Base-by-base conservation (phyloP, 1,284 basidiomycete genomes). In the Microbotryum violaceum region DNA sequence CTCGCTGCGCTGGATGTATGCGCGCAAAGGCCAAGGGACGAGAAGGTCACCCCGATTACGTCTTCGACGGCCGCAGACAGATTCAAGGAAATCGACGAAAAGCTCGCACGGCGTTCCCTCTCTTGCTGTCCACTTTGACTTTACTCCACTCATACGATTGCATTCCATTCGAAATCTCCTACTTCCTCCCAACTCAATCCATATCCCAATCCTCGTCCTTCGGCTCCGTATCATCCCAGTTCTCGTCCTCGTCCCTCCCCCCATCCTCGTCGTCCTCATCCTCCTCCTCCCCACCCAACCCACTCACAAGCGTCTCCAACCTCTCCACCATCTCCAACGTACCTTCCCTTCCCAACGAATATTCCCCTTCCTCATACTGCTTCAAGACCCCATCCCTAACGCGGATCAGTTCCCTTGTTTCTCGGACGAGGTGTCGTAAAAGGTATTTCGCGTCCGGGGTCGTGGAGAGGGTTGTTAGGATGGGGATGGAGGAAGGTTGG, bases 331-430 rank as follows among this genome's bases (percentile, higher is more conserved):
- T 42, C 50, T 68, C 67, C 25, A 56, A 42, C 9, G 64, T 7
- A 8, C 67, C 67, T 29, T 66, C 67, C 33, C 62, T 49, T 20
- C 61, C 66, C 6, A 65, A 4, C 14, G 56, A 63, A 45, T 45
- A 64, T 56, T 67, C 66, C 10, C 66, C 64, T 8, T 57, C 56
- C 25, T 64, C 64, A 9, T 58, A 65, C 62, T 68, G 64, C 8
- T 56, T 33, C 54, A 65, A 47, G 2, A 61, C 56, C 9, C 54
- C 23, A 16, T 23, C 25, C 18, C 61, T 44, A 0, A 31, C 29
- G 20, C 66, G 33, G 9, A 56, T 49, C 29, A 68, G 16, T 33
- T 66, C 67, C 45, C 54, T 60, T 9, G 66, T 7, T 5, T 37
- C 53, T 14, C 16, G 29, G 18, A 44, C 23, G 23, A 68, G 48